Evolutionary conservation across 768 basidiomycete species (phyloP), one percentile per base, ranked within the genome.

Genomic region (Favolaschia claudopus): DNA sequence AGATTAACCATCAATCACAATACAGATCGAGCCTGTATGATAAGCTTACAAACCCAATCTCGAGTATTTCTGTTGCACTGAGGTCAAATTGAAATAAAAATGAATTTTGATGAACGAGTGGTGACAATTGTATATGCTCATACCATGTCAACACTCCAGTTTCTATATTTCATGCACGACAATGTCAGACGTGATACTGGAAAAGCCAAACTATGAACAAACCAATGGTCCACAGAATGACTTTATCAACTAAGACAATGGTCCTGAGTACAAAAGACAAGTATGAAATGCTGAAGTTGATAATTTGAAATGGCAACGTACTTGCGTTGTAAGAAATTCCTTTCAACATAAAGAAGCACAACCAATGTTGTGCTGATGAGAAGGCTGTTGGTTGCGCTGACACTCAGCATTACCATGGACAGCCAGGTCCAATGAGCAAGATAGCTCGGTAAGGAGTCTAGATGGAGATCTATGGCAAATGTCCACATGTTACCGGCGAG

Each of bases 201-300:
- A 31, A 17, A 46, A 29, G 14, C 6, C 2, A n/a, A n/a, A n/a
- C n/a, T n/a, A 14, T 46, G 13, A 20, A 43, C 34, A 38, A 15
- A 55, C 54, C 54, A 27, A 55, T 55, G 12, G 43, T 37, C 54
- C 54, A 55, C 15, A 24, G 28, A 14, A 51, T 40, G 20, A 51
- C n/a, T 10, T 51, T 51, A 19, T 51, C 50, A 12, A 51, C 9
- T 45, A 55, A 36, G 13, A 27, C 43, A 17, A 32, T n/a, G 13
- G 54, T 55, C 32, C 54, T n/a, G n/a, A n/a, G n/a, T n/a, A n/a
- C n/a, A n/a, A n/a, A n/a, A n/a, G n/a, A n/a, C n/a, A n/a, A n/a
- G n/a, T n/a, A n/a, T n/a, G n/a, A n/a, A n/a, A n/a, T n/a, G n/a
- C n/a, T n/a, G n/a, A n/a, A n/a, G n/a, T n/a, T n/a, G n/a, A n/a